These are phyloP conservation scores for Aegilops speltoides DNA, from an alignment of 176 grass and related monocot species.

Conservation along the genomic window DNA sequence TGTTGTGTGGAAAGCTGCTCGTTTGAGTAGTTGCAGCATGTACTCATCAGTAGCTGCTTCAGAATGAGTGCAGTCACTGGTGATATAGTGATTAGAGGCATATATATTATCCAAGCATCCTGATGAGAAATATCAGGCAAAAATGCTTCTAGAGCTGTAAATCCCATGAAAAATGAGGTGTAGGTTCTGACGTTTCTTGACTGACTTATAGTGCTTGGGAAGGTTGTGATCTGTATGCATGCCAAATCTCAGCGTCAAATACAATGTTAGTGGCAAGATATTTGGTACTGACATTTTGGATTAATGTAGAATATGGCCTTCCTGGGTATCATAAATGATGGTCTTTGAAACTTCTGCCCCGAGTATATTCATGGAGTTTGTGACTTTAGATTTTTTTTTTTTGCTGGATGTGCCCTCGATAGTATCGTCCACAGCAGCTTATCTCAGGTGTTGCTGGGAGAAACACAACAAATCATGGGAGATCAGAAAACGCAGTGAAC, in stretches of 20 bases:
- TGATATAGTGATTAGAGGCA: not conserved
- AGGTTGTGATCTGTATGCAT: not conserved
- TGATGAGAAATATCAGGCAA: not conserved
- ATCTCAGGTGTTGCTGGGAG: too few relatives aligned
- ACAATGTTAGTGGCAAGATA: not conserved
- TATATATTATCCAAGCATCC: not conserved
- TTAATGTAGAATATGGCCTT: too few relatives aligned
- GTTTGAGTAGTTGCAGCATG: not conserved
- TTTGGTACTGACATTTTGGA: too few relatives aligned
- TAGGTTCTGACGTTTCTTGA: not conserved
- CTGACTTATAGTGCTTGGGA: not conserved
- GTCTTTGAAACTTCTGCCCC: too few relatives aligned
- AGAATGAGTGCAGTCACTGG: not conserved
- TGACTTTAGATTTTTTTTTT: not conserved
- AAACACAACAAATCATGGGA: not conserved
- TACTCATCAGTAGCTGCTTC: not conserved
- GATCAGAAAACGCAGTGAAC: not conserved
- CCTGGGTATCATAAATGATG: too few relatives aligned
- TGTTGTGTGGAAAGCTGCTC: not conserved
- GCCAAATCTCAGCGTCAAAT: not conserved
- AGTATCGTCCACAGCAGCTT: not conserved
- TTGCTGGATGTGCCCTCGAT: not conserved
- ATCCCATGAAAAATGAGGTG: not conserved
- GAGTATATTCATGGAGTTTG: not conserved
- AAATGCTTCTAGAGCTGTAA: not conserved